Conservation (phyloP, 2,329 filamentous ascomycete genomes). For the Ophidiomyces ophidiicola region DNA sequence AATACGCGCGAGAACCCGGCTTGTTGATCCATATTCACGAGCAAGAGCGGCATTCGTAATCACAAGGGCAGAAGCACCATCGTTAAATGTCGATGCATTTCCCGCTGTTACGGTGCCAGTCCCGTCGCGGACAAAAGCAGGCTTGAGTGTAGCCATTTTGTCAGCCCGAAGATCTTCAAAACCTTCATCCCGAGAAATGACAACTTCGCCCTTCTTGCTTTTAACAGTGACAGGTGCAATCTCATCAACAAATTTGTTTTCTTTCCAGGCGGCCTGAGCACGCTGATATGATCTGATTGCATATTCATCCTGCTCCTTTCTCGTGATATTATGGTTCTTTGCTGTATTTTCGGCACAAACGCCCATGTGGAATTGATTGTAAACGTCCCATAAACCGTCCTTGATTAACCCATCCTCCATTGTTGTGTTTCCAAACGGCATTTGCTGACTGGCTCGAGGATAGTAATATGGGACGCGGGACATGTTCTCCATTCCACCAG, state of each 20-base stretch:
- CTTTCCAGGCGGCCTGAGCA: slow-evolving; percentile 79
- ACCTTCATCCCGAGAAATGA: slow-evolving; percentile 76
- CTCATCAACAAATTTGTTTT: slow-evolving; percentile 73
- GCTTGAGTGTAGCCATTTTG: slow-evolving; percentile 75
- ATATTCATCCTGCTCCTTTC: slow-evolving; percentile 83
- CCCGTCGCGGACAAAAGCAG: slow-evolving; percentile 76
- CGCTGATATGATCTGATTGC: slow-evolving; percentile 81
- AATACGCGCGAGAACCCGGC: slow-evolving; percentile 75
- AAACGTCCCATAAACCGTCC: slow-evolving; percentile 91
- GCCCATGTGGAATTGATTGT: slow-evolving; percentile 96
- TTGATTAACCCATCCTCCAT: slow-evolving; percentile 87
- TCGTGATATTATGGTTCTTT: slow-evolving; percentile 67
- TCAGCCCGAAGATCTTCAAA: slow-evolving; percentile 78
- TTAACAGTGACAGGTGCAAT: slow-evolving; percentile 79
- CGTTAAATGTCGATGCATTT: slow-evolving; percentile 87
- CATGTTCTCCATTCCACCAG: slow-evolving; percentile 98
- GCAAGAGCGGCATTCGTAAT: slow-evolving; percentile 70
- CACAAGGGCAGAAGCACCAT: slow-evolving; percentile 83
- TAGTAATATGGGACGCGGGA: slow-evolving; percentile 84
- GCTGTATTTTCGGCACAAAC: slow-evolving; percentile 91
- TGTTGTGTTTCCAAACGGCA: slow-evolving; percentile 75
- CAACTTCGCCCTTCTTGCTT: slow-evolving; percentile 65
- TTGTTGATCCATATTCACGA: slow-evolving; percentile 62
- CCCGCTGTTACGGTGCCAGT: slow-evolving; percentile 87
- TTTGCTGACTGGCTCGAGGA: slow-evolving; percentile 65